Percentiles rank a stretch among this genome's conserved stretches.
Conservation (phyloP, 2,329 filamentous ascomycete genomes). For the Colletotrichum lini region DNA sequence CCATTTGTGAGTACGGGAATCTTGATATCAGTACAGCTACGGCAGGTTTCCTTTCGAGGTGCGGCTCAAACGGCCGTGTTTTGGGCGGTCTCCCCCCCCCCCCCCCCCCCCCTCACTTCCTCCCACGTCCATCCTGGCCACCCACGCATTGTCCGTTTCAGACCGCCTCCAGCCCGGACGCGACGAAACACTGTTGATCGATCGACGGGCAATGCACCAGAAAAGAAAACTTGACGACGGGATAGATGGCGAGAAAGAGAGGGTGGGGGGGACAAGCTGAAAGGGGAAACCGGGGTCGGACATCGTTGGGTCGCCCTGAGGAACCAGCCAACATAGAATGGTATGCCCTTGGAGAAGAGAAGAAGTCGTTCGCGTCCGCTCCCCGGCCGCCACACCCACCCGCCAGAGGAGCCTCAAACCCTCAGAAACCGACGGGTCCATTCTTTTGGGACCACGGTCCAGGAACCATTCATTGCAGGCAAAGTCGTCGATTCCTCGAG, state of each 20-base stretch:
- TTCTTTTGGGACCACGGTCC: background rate
- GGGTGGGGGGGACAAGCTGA: background rate
- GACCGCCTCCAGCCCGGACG: slow-evolving; percentile 37
- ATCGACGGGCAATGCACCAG: slow-evolving; percentile 23
- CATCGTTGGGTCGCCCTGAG: too few relatives aligned
- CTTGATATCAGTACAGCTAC: background rate
- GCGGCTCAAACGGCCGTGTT: slow-evolving; percentile 40
- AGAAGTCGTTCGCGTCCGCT: too few relatives aligned
- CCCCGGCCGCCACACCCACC: background rate
- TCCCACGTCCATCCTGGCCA: slow-evolving; percentile 37
- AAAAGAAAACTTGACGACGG: too few relatives aligned
- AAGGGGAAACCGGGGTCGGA: slow-evolving; percentile 3
- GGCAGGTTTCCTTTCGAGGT: slow-evolving; percentile 21
- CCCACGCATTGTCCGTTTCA: slow-evolving; percentile 41
- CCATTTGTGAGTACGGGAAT: too few relatives aligned
- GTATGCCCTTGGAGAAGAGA: too few relatives aligned
- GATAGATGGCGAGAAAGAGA: too few relatives aligned
- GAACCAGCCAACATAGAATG: too few relatives aligned
- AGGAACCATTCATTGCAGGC: slow-evolving; percentile 2
- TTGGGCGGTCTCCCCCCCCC: slow-evolving; percentile 18
- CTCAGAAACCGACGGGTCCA: slow-evolving; percentile 16
- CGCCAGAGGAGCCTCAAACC: background rate
- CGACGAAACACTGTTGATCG: slow-evolving; percentile 41
- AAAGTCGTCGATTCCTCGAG: too few relatives aligned
- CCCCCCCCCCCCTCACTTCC: slow-evolving; percentile 21